phyloP scores from a whole-genome alignment of 495 filamentous ascomycete genomes.

The Astrothelium subdiscretum region DNA sequence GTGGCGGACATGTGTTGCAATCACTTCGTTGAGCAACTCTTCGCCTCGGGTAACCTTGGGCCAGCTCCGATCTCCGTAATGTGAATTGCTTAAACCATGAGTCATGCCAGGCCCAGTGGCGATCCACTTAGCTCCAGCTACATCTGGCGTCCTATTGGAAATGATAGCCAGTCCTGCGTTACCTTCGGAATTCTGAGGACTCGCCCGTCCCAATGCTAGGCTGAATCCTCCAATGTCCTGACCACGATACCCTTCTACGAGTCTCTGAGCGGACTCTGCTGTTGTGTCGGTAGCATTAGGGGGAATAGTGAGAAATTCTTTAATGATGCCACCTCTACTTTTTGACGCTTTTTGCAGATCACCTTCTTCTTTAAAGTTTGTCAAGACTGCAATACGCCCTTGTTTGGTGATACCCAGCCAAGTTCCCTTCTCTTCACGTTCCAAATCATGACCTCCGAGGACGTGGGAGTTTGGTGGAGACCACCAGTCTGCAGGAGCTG shows the following conservation, averaged over 20 bases:
- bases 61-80: constrained; percentile 63
- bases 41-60: constrained; percentile 65
- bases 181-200: neutral
- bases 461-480: constrained; percentile 45
- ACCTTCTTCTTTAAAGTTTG: constrained; percentile 82
- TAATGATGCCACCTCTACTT: constrained; percentile 77
- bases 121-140: constrained; percentile 59
- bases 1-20: constrained; percentile 36
- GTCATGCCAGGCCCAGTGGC: constrained; percentile 35
- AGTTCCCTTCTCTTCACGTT: constrained; percentile 60
- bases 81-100: constrained; percentile 77
- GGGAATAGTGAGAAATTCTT: constrained; percentile 59
- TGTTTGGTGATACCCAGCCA: constrained; percentile 85
- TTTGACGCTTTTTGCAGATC: constrained; percentile 39
- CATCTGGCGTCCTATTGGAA: constrained; percentile 67
- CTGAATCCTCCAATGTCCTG: constrained; percentile 83
- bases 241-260: constrained; percentile 56
- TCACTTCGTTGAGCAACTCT: constrained; percentile 34
- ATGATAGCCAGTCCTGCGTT: constrained; percentile 55
- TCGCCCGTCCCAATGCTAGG: constrained; percentile 57
- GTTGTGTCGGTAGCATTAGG: constrained; percentile 31
- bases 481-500: constrained; percentile 78
- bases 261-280: constrained; percentile 52
- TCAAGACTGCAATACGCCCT: constrained; percentile 80
- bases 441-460: constrained; percentile 58